Percentiles rank a stretch among this genome's conserved stretches.
Evolutionary conservation across 2,329 filamentous ascomycete species (phyloP).

Genomic region (Ceratocystis colombiana): DNA sequence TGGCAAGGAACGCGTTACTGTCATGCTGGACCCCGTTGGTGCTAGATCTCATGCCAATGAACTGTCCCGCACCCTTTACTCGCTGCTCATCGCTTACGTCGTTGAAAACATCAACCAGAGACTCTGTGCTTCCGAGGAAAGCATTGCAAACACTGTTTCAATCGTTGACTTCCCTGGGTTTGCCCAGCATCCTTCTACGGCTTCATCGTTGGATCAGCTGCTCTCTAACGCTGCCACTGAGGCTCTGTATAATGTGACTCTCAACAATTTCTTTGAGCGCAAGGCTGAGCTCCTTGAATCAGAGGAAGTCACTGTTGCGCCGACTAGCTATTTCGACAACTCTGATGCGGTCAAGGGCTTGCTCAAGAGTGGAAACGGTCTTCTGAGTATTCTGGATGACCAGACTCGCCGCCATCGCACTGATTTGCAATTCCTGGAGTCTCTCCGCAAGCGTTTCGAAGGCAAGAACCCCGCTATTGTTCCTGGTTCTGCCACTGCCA

Average conservation of each 20-base stretch:
- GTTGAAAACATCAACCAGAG: slow-evolving; percentile 87
- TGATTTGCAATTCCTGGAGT: slow-evolving; percentile 83
- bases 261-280: slow-evolving; percentile 92
- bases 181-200: slow-evolving; percentile 69
- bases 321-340: slow-evolving; percentile 97
- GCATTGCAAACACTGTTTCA: slow-evolving; percentile 85
- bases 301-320: slow-evolving; percentile 80
- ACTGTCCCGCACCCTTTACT: slow-evolving; percentile 84
- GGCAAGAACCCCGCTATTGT: slow-evolving; percentile 86
- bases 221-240: slow-evolving; percentile 92
- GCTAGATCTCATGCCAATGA: slow-evolving; percentile 89
- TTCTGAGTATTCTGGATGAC: slow-evolving; percentile 90
- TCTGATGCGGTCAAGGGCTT: slow-evolving; percentile 86
- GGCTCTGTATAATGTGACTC: slow-evolving; percentile 80
- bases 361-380: slow-evolving; percentile 81
- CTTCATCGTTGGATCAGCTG: slow-evolving; percentile 80
- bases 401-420: slow-evolving; percentile 83
- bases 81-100: slow-evolving; percentile 83
- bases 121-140: slow-evolving; percentile 76
- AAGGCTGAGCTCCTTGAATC: slow-evolving; percentile 89
- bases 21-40: slow-evolving; percentile 89
- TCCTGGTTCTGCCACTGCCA: slow-evolving; percentile 62
- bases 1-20: slow-evolving; percentile 90
- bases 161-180: slow-evolving; percentile 97
- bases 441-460: slow-evolving; percentile 82